Base-by-base conservation (phyloP, 805 yeast species). In the Wickerhamomyces bisporus region DNA sequence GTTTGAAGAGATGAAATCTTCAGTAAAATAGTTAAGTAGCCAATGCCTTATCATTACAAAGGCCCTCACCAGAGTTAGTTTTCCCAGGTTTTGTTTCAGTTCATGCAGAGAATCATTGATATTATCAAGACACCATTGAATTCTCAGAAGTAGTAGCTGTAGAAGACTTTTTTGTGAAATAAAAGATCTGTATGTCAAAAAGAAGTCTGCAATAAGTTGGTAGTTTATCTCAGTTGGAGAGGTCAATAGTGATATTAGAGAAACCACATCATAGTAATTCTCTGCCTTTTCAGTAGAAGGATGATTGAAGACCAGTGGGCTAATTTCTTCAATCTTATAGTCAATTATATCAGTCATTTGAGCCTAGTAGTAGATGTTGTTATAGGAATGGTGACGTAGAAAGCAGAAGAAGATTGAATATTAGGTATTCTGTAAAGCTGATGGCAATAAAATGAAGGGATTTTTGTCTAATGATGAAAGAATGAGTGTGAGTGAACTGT, bases 1-100 rank as follows among this genome's bases (percentile, higher is more conserved):
- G 16, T 62, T 49, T 34, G 74, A 68, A 13, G 73, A 60, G 19
- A 81, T 64, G 56, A 89, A 93, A 59, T 93, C 98, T 55, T 86
- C 91, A 30, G 78, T 71, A 52, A 87, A 93, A 58, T 86, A 89
- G 59, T 89, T 91, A 42, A 86, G 61, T 15, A 91, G 58, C 95
- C 98, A 91, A 63, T 86, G 95, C 52, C 97, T 75, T 30, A 93
- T 50, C 21, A 84, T 79, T 20, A 86, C 96, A 64, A 89, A 91
- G 0, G 95, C 81, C 50, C 98, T 70, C 26, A 89, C 72, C 11
- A 86, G 65, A 2, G 82, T 80, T 32, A 83, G 66, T 42, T 79
- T 73, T 2, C 94, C 95, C 3, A 71, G 53, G 42, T 68, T 70
- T 10, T 55, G 52, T 29, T 52, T 53, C n/a, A 53, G 49, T 15